phyloP scores from a whole-genome alignment of 352 stramenopile genomes.

The Globisporangium irregulare region DNA sequence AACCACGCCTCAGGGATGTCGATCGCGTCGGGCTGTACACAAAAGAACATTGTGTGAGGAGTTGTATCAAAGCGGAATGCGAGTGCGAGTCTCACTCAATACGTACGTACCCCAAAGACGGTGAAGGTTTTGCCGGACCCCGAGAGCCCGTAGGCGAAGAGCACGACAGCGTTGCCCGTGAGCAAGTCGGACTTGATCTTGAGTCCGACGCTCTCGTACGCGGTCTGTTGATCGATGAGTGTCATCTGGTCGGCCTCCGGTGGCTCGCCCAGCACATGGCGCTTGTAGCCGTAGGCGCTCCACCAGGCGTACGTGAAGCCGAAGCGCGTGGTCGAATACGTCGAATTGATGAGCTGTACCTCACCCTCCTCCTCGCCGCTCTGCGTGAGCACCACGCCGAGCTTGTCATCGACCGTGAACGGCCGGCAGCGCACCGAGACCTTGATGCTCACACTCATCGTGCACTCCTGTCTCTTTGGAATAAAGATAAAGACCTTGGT shows the following conservation, averaged over 20 bases:
- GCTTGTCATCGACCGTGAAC: constrained; percentile 89
- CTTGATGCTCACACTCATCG: constrained; percentile 89
- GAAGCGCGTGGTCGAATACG: constrained; percentile 92
- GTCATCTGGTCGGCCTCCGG: constrained; percentile 76
- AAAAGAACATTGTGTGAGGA: not conserved
- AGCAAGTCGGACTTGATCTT: constrained; percentile 93
- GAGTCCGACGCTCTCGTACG: constrained; percentile 82
- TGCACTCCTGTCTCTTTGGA: not conserved
- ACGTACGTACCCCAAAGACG: constrained; percentile 70
- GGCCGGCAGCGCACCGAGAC: constrained; percentile 84
- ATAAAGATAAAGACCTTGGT: constrained; percentile 30
- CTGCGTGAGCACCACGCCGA: constrained; percentile 91
- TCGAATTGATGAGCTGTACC: constrained; percentile 91
- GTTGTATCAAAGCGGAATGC: not conserved
- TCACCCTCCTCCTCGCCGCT: constrained; percentile 91
- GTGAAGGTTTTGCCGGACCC: constrained; percentile 94
- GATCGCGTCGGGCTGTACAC: constrained; percentile 75
- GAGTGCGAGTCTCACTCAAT: not conserved
- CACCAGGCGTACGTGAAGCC: constrained; percentile 93
- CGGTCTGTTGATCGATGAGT: constrained; percentile 89
- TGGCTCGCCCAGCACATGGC: constrained; percentile 73
- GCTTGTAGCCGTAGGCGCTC: constrained; percentile 92
- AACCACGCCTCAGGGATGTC: constrained; percentile 94
- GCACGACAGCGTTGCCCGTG: constrained; percentile 89
- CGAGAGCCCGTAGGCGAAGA: constrained; percentile 92